Conservation (phyloP, 1,139 yeast species). For the Casaregolazyma lundiana region DNA sequence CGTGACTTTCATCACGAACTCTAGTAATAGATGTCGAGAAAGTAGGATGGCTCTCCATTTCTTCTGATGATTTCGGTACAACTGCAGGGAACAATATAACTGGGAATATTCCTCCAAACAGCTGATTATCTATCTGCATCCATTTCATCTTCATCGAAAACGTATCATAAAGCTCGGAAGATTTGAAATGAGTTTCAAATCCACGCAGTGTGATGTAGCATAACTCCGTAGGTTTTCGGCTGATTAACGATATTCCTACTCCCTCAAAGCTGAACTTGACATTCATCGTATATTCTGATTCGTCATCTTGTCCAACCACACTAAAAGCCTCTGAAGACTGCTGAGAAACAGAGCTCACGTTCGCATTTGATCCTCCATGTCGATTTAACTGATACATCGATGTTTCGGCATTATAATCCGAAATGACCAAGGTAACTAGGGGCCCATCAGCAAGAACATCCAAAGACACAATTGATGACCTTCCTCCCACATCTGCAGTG, state of each 20-base stretch:
- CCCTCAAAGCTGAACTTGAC: conserved; percentile 75
- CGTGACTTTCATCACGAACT: conserved; percentile 85
- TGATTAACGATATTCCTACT: conserved; percentile 79
- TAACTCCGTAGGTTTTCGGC: conserved; percentile 66
- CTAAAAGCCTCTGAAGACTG: conserved; percentile 42
- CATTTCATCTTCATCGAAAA: conserved; percentile 79
- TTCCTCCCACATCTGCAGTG: conserved; percentile 31
- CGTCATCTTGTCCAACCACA: conserved; percentile 62
- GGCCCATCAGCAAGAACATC: conserved; percentile 97
- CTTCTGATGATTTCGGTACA: conserved; percentile 78
- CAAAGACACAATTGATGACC: conserved; percentile 58
- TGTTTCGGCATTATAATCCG: conserved; percentile 72
- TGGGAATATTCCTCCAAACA: conserved; percentile 85
- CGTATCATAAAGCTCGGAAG: conserved; percentile 79
- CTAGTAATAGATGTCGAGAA: conserved; percentile 79
- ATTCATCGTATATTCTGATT: conserved; percentile 40
- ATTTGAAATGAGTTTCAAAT: conserved; percentile 72
- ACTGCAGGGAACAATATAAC: conserved; percentile 89
- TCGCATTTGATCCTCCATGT: conserved; percentile 11
- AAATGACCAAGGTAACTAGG: conserved; percentile 77
- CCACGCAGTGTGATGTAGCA: conserved; percentile 80
- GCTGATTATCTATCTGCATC: conserved; percentile 91
- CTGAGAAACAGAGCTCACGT: conserved; percentile 7
- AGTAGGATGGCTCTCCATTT: conserved; percentile 85
- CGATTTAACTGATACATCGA: conserved; percentile 58